Base-by-base conservation (phyloP, 129 eudicot genomes). In the Calendula officinalis region DNA sequence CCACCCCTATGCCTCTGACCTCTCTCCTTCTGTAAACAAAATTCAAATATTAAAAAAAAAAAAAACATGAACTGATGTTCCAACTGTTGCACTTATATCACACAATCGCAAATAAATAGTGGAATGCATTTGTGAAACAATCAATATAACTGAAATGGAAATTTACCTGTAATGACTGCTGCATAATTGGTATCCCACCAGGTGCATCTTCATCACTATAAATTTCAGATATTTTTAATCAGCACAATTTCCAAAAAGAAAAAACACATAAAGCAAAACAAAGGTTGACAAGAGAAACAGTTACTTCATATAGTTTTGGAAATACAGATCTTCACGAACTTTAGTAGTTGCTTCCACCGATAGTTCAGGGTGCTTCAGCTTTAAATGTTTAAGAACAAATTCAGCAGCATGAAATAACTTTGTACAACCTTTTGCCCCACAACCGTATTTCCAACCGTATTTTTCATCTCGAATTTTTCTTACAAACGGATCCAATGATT, bases 401-500 rank as follows among this genome's bases (percentile, higher is more conserved):
- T 91, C 97, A 4, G 97, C 62, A 56, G 97, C 97, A 86, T 94
- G 99, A 64, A 94, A 94, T 11, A 94, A 92, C 65, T 94, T 94
- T 42, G 99, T 94, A 58, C 99, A 94, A 38, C 99, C 94, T 75
- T 94, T 94, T 5, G 97, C 99, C 58, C 99, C 99, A 74, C 99
- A 94, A 41, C 99, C 97, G 74, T 94, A 94, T 75, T 94, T 94
- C 99, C 99, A 94, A 5, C 99, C 99, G 51, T 94, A 94, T 62
- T 94, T 94, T 62, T 94, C 99, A 71, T 94, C 99, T 61, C 95
- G 88, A 61, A 94, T 88, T 76, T 94, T 94, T 17, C 99, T 83
- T 43, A 94, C 99, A 74, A 81, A 81, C 4, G 97, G 97, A 68
- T 91, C 95, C 49, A 91, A 66, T 7, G 82, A 87, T 78, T 91